phyloP scores from a whole-genome alignment of 2,329 filamentous ascomycete genomes.

The Dothideomycetidae sp. region DNA sequence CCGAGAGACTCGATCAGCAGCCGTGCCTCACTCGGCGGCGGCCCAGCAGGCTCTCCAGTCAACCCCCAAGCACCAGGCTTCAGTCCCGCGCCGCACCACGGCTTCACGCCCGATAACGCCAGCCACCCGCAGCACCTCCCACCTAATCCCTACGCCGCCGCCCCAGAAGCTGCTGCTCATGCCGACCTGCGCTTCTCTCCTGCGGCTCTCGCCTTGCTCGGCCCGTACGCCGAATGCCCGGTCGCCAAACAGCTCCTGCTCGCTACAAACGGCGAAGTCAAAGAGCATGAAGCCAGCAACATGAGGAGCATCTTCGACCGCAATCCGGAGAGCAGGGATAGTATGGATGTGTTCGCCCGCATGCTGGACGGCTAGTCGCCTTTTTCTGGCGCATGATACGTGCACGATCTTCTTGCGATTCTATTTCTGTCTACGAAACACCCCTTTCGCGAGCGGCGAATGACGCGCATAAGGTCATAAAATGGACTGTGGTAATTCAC shows the following conservation, averaged over 20 bases:
- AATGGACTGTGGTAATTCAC: no score
- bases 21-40: slow-evolving; percentile 12
- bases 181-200: slow-evolving; percentile 15
- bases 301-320: slow-evolving; percentile 53
- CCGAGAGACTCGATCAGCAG: slow-evolving; percentile 7
- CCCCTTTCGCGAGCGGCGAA: no score
- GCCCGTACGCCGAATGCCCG: slow-evolving; percentile 28
- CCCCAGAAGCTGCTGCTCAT: slow-evolving; percentile 19
- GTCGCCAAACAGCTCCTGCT: slow-evolving; percentile 28
- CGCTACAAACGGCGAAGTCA: slow-evolving; percentile 21
- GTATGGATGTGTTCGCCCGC: slow-evolving; percentile 27
- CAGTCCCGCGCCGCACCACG: slow-evolving; percentile 24
- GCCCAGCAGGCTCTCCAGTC: slow-evolving; percentile 17
- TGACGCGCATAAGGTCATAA: no score
- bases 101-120: slow-evolving; percentile 11
- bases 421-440: no score
- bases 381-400: no score
- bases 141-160: slow-evolving; percentile 27
- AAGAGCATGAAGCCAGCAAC: slow-evolving; percentile 52
- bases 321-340: slow-evolving; percentile 50
- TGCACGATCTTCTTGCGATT: no score
- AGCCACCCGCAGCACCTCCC: slow-evolving; percentile 23
- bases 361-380: no score
- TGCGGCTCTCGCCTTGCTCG: slow-evolving; percentile 26
- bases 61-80: slow-evolving; percentile 26